A percentile compares a stretch with the other conserved stretches of the same genome.
Conservation (phyloP, 192 early-diverging fungal genomes). For the Spizellomyces sp. region DNA sequence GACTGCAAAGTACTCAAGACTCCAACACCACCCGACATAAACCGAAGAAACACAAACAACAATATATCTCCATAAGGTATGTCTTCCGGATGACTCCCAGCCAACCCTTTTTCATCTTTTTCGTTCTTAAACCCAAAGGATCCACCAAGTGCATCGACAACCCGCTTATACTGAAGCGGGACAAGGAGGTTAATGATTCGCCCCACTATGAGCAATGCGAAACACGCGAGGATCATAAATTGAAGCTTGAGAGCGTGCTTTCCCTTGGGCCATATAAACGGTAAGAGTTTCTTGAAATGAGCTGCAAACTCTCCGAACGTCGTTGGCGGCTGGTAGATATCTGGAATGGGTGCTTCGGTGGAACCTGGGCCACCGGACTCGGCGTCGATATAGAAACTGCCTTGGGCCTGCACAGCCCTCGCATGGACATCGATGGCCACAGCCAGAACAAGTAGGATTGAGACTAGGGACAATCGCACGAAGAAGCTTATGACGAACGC, state of each 20-base stretch:
- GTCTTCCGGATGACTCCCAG: slow-evolving; percentile 5
- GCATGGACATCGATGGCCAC: neutral
- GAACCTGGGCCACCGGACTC: slow-evolving; percentile 25
- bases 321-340: slow-evolving; percentile 27
- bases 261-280: slow-evolving; percentile 79
- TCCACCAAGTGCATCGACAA: slow-evolving; percentile 70
- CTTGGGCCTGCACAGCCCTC: neutral
- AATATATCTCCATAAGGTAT: slow-evolving; percentile 61
- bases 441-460: slow-evolving; percentile 28
- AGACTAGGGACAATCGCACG: slow-evolving; percentile 43
- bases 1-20: slow-evolving; percentile 73
- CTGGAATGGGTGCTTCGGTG: neutral
- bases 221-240: slow-evolving; percentile 68
- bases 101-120: neutral
- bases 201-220: slow-evolving; percentile 60
- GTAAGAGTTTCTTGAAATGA: slow-evolving; percentile 64
- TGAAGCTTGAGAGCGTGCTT: slow-evolving; percentile 53
- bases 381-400: slow-evolving; percentile 20
- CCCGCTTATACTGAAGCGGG: slow-evolving; percentile 77
- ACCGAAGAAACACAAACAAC: slow-evolving; percentile 65
- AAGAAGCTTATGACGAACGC: slow-evolving; percentile 42
- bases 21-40: slow-evolving; percentile 76
- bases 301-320: slow-evolving; percentile 29
- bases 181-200: slow-evolving; percentile 79
- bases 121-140: slow-evolving; percentile 20